Evolutionary conservation across 2,329 filamentous ascomycete species (phyloP).

Genomic region (Lasiodiplodia hormozganensis): DNA sequence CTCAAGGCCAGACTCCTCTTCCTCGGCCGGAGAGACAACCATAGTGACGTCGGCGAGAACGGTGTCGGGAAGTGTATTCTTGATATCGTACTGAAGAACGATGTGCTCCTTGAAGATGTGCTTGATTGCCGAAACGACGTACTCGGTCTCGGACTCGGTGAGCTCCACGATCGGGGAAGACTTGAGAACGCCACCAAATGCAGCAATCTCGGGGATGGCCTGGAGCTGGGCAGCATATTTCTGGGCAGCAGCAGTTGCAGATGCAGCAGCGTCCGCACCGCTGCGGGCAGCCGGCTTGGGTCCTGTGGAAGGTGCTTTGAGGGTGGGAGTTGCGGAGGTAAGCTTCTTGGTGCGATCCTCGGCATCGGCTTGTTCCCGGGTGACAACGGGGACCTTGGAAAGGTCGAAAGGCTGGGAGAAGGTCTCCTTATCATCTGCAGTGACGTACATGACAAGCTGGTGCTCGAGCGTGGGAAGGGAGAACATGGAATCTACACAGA

Average conservation of each 20-base stretch:
- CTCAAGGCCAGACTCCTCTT: slow-evolving; percentile 71
- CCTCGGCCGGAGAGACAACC: slow-evolving; percentile 81
- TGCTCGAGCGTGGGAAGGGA: slow-evolving; percentile 95
- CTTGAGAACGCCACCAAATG: slow-evolving; percentile 90
- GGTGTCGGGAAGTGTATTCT: slow-evolving; percentile 93
- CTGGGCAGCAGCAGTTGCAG: slow-evolving; percentile 77
- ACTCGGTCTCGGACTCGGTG: slow-evolving; percentile 96
- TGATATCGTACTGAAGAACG: slow-evolving; percentile 95
- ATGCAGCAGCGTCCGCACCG: slow-evolving; percentile 77
- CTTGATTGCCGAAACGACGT: slow-evolving; percentile 92
- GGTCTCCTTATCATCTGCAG: slow-evolving; percentile 83
- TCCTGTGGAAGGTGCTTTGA: slow-evolving; percentile 88
- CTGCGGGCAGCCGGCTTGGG: slow-evolving; percentile 74
- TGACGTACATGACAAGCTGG: slow-evolving; percentile 97
- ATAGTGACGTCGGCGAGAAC: slow-evolving; percentile 58
- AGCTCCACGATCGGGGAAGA: slow-evolving; percentile 86
- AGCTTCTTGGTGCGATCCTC: slow-evolving; percentile 98
- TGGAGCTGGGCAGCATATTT: slow-evolving; percentile 86
- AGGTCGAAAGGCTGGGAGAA: slow-evolving; percentile 91
- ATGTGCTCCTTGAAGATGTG: slow-evolving; percentile 98
- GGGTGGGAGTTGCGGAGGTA: slow-evolving; percentile 86
- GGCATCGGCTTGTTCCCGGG: slow-evolving; percentile 92
- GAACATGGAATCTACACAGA: slow-evolving; percentile 81
- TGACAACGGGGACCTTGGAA: slow-evolving; percentile 88
- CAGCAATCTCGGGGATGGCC: slow-evolving; percentile 87